Conservation (phyloP, 1,284 basidiomycete genomes). For the Salmacisia buchloeana region DNA sequence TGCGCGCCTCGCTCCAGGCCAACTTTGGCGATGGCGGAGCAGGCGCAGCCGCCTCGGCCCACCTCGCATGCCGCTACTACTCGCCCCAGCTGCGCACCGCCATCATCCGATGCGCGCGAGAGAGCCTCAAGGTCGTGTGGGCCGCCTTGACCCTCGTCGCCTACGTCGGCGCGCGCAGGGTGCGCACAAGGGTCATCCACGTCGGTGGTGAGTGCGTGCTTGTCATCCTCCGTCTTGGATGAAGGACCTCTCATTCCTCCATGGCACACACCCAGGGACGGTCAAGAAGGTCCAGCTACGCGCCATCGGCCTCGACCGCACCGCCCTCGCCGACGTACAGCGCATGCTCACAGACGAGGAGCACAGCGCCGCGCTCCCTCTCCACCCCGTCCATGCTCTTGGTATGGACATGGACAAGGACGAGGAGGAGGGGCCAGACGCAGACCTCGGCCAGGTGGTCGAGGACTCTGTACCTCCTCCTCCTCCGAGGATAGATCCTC, state of each 20-base stretch:
- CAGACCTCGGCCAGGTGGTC: constrained; percentile 20
- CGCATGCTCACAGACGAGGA: neutral
- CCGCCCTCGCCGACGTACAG: constrained; percentile 16
- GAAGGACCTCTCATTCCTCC: neutral
- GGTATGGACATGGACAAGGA: neutral
- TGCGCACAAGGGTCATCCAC: constrained; percentile 25
- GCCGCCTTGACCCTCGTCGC: constrained; percentile 25
- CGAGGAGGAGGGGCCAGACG: constrained; percentile 12
- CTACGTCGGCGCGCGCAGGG: neutral
- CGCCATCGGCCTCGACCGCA: constrained; percentile 28
- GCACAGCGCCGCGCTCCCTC: neutral
- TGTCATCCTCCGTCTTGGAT: neutral
- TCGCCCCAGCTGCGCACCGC: constrained; percentile 26
- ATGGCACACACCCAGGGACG: constrained; percentile 16
- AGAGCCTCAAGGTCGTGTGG: constrained; percentile 27
- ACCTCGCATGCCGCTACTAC: constrained; percentile 29
- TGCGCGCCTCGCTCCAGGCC: constrained; percentile 20
- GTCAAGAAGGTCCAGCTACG: constrained; percentile 35
- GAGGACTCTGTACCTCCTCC: no score
- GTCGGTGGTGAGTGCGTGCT: constrained; percentile 13
- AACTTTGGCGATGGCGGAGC: constrained; percentile 32
- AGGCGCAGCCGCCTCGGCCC: constrained; percentile 22
- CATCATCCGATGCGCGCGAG: constrained; percentile 27
- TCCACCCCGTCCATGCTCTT: neutral
- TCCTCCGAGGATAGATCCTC: no score